Base-by-base conservation (phyloP, 345 rosid genomes). In the Hevea brasiliensis region DNA sequence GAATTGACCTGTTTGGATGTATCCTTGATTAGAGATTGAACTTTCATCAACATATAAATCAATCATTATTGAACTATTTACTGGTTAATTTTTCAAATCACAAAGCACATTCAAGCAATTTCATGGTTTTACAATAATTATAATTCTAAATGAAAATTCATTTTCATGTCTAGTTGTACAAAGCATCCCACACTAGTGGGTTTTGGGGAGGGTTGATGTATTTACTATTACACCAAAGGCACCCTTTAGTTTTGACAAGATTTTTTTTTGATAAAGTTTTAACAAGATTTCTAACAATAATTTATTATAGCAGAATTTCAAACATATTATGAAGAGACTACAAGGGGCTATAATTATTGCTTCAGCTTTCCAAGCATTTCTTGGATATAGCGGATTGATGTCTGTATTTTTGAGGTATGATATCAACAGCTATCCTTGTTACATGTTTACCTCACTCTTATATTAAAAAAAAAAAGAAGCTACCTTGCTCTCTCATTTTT, bases 381-480 rank as follows among this genome's bases (percentile, higher is more conserved):
- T 94, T 70, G 99, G 99, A 75, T 94, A 92, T 81, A 94, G 96
- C 72, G 99, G 99, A 65, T 80, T 90, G 53, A 88, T 88, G 97
- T 86, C 93, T 13, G 41, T 90, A 48, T 65, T 88, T 73, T 78
- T 89, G 82, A 83, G 93, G 94, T 92, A 85, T 58, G 74, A 48
- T 42, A 41, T 61, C 65, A 37, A 23, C 59, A 50, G 41, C 54
- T 73, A 24, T 70, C 37, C 37, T 32, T 32, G 37, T 32, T 2
- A 4, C 37, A 32, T 32, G 37, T 32, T 32, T 32, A 32, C 37
- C 37, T 32, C 37, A 32, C 37, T 32, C 37, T 32, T 32, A 32
- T 32, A 32, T 32, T 32, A 32, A 32, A 2, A 32, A 18, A 7
- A 23, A 18, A 35, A 20, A 18, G 15, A 40, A 13, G 60, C 7